Percentiles rank a stretch among this genome's conserved stretches.
These are phyloP conservation scores for Mortierella sp. DNA, from an alignment of 371 early-diverging fungal genomes.

Conservation along the genomic window DNA sequence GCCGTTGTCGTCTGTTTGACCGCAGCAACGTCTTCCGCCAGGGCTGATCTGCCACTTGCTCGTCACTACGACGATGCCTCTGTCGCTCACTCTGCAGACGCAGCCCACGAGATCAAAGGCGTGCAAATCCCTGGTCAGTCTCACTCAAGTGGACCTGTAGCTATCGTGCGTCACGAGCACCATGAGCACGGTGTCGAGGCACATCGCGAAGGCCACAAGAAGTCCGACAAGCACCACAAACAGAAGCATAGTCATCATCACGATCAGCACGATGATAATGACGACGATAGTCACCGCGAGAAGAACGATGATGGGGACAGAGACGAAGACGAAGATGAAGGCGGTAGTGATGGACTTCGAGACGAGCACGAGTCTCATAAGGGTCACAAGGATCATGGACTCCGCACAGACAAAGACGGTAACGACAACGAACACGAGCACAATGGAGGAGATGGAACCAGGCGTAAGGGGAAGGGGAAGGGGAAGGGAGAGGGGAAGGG, in stretches of 20 bases:
- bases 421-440: slow-evolving; percentile 8
- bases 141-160: too few species aligned
- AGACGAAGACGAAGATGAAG: neutral
- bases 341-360: neutral
- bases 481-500: neutral
- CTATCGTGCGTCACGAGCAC: neutral
- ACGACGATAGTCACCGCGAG: neutral
- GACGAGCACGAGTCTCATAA: slow-evolving; percentile 1
- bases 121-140: too few species aligned
- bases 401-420: slow-evolving; percentile 5
- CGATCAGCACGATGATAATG: neutral
- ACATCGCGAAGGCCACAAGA: slow-evolving; percentile 3
- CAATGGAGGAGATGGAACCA: neutral
- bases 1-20: neutral
- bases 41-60: slow-evolving; percentile 1
- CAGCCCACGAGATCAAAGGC: neutral
- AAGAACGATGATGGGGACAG: too few species aligned
- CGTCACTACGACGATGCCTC: slow-evolving; percentile 3
- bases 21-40: slow-evolving; percentile 13
- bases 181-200: slow-evolving; percentile 5
- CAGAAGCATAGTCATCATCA: neutral
- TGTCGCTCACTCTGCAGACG: too few species aligned
- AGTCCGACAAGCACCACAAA: too few species aligned
- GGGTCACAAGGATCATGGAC: neutral
- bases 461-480: neutral